Base-by-base conservation (phyloP, 495 filamentous ascomycete species). In the Penicillium turbatum region DNA sequence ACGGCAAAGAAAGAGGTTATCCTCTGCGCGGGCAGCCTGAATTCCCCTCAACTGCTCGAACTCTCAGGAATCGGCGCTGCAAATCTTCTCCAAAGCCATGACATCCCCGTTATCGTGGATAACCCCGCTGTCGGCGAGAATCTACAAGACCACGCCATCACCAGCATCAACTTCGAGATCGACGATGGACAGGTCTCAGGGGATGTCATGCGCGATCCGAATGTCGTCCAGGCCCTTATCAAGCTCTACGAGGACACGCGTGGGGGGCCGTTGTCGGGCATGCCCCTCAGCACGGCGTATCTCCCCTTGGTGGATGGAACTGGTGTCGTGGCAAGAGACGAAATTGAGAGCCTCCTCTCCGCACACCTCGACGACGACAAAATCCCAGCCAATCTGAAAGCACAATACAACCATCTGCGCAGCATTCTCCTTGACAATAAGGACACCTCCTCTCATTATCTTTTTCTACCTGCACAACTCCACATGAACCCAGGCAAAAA, bases 11-110 rank as follows among this genome's bases (percentile, higher is more conserved):
- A 72, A 35, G 76, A 81, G 44, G 78, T 86, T 0, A 68, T 86
- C 26, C 55, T 83, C 1, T 78, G 79, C 4, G 76, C 69, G 31
- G 84, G 84, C 7, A 65, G 73, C n/a, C 66, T 79, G 42, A 77
- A 78, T 6, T 75, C 82, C 0, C 82, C 83, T 1, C 63, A 70
- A 3, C 49, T 86, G 0, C 73, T 86, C 6, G 82, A 86, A 53
- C 71, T 82, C 0, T 86, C 82, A 0, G 82, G 84, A 8, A 64
- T 86, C 30, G 83, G 83, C 7, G 43, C 35, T 21, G 38, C 36
- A 30, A 55, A 63, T 16, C 47, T 72, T 21, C 66, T 71, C 10
- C 17, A 60, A 10, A 53, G 36, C 5, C 55, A 61, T 26, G 67
- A 63, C 12, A 76, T 75, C 53, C 60, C 70, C 12, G 51, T 67